phyloP scores from a whole-genome alignment of 768 basidiomycete species.

The Hypholoma fasciculare region DNA sequence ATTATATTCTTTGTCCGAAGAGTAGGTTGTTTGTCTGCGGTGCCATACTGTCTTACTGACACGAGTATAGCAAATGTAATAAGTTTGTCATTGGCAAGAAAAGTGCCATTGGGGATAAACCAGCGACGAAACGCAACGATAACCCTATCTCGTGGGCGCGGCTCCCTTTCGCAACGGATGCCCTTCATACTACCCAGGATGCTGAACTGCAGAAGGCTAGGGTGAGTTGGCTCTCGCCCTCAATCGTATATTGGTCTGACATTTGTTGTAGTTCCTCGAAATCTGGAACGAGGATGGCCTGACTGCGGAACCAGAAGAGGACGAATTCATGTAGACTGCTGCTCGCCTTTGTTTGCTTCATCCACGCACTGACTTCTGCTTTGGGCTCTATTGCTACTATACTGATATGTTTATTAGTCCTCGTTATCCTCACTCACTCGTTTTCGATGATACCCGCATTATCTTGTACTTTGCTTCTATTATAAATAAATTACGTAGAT shows the following conservation, averaged over 20 bases:
- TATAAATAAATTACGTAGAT: background rate
- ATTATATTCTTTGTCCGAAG: conserved; percentile 86
- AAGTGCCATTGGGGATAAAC: conserved; percentile 83
- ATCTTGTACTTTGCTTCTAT: conserved; percentile 5
- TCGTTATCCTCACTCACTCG: background rate
- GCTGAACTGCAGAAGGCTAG: conserved; percentile 57
- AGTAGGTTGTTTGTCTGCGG: conserved; percentile 51
- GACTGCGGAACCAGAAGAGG: conserved; percentile 61
- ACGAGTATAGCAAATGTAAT: conserved; percentile 76
- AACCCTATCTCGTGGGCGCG: conserved; percentile 71
- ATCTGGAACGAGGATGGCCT: conserved; percentile 85
- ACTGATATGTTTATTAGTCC: background rate
- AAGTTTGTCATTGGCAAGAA: conserved; percentile 92
- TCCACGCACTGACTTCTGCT: conserved; percentile 1
- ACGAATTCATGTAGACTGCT: conserved; percentile 28
- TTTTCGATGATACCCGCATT: conserved; percentile 4
- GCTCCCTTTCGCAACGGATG: conserved; percentile 62
- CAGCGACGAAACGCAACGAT: conserved; percentile 63
- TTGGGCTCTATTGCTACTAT: conserved; percentile 1
- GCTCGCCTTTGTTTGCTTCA: conserved; percentile 4
- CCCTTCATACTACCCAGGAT: conserved; percentile 65
- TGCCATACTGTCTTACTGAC: background rate
- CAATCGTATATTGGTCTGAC: background rate
- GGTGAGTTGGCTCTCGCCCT: conserved; percentile 42
- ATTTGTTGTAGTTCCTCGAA: conserved; percentile 58